These are phyloP conservation scores for Hymenochaete sp. DNA, from an alignment of 1,284 basidiomycete species.

Conservation along the genomic window DNA sequence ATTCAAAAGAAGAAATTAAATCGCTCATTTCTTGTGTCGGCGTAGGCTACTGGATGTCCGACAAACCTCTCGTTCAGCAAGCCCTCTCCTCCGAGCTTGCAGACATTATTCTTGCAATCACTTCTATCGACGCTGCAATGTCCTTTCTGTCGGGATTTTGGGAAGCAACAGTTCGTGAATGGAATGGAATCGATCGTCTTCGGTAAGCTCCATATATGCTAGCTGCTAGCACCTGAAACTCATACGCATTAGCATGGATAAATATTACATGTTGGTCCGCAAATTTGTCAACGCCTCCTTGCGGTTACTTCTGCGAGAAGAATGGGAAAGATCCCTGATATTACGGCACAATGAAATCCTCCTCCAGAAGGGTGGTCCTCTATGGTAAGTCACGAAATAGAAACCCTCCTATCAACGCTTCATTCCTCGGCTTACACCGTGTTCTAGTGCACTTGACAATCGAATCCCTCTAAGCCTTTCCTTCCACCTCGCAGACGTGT, in stretches of 20 bases:
- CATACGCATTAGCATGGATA: constrained; percentile 68
- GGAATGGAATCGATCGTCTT: constrained; percentile 85
- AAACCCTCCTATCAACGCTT: background rate
- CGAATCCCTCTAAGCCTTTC: constrained; percentile 73
- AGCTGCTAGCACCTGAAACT: background rate
- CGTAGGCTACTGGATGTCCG: constrained; percentile 98
- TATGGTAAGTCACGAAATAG: constrained; percentile 52
- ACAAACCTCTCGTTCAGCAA: constrained; percentile 96
- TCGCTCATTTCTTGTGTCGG: background rate
- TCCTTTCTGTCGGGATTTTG: constrained; percentile 86
- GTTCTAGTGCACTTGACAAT: constrained; percentile 55
- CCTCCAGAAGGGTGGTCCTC: constrained; percentile 54
- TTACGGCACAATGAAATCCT: constrained; percentile 64
- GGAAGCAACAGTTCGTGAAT: constrained; percentile 83
- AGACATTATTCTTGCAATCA: constrained; percentile 67
- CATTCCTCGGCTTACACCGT: constrained; percentile 11
- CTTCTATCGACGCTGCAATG: constrained; percentile 51
- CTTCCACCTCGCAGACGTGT: constrained; percentile 87
- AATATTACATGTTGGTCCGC: constrained; percentile 92
- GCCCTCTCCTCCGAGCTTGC: constrained; percentile 81
- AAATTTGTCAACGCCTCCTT: constrained; percentile 84
- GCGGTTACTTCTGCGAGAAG: constrained; percentile 59
- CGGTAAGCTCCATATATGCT: constrained; percentile 44
- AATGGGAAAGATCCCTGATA: constrained; percentile 57
- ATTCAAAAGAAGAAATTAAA: background rate